Evolutionary conservation across 768 basidiomycete genomes (phyloP).

Genomic region (Macrolepiota dolichaula): DNA sequence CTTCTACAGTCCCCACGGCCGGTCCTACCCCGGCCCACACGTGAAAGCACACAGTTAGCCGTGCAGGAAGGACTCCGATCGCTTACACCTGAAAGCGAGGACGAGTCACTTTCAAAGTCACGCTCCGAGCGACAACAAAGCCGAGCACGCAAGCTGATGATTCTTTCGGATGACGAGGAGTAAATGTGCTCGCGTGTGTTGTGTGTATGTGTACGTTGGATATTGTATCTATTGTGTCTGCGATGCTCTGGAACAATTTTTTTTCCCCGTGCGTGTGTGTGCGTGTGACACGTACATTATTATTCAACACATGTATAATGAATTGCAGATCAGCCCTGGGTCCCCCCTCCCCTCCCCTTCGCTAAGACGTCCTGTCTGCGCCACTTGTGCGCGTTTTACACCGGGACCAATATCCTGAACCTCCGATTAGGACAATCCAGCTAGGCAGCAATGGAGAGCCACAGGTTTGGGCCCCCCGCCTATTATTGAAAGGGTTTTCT

Average conservation of each 20-base stretch:
- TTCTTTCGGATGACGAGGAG: conserved; percentile 10
- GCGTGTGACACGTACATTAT: neutral
- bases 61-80: neutral
- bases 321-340: neutral
- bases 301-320: neutral
- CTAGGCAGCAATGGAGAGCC: conserved; percentile 2
- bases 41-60: neutral
- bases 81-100: neutral
- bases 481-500: neutral
- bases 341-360: too few relatives aligned
- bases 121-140: neutral
- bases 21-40: neutral
- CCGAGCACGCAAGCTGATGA: neutral
- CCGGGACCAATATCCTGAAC: neutral
- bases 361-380: neutral
- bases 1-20: neutral
- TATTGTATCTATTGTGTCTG: neutral
- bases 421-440: conserved; percentile 3
- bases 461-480: neutral
- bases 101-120: neutral
- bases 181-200: neutral
- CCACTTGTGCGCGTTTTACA: neutral
- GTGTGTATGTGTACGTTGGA: neutral
- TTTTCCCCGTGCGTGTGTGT: too few relatives aligned
- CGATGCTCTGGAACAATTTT: neutral